A percentile compares a stretch with the other conserved stretches of the same genome.
Conservation (phyloP, 371 early-diverging fungal genomes). For the Capillidium heterosporum region DNA sequence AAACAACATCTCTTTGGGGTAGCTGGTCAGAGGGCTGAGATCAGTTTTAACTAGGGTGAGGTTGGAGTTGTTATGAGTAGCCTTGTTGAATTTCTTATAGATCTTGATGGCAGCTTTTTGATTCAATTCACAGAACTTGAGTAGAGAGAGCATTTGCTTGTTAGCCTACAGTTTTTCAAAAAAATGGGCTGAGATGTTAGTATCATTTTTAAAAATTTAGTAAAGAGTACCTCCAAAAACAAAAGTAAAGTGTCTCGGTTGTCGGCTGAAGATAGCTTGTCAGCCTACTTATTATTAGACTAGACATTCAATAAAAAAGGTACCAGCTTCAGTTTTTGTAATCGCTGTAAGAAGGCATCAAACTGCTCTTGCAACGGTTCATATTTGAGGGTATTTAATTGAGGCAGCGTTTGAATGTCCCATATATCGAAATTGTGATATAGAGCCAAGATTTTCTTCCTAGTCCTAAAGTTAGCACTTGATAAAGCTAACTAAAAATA, state of each 20-base stretch:
- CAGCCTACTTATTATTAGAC: not conserved
- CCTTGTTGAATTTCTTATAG: conserved; percentile 71
- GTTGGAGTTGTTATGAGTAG: conserved; percentile 38
- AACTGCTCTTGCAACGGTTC: not conserved
- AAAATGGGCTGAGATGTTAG: not conserved
- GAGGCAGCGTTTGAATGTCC: not conserved
- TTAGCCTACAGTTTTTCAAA: conserved; percentile 32
- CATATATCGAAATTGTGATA: not conserved
- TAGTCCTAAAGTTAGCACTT: not conserved
- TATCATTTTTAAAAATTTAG: conserved; percentile 13
- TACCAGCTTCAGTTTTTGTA: not conserved
- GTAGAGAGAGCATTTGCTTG: conserved; percentile 40
- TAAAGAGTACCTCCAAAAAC: conserved; percentile 6
- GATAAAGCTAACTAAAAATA: not conserved
- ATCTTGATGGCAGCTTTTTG: conserved; percentile 62
- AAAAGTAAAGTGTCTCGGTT: not conserved
- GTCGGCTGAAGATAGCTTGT: not conserved
- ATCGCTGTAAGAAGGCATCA: not conserved
- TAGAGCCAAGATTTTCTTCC: conserved; percentile 1
- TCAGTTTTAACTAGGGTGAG: conserved; percentile 15
- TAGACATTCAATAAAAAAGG: not conserved
- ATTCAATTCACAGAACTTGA: conserved; percentile 51
- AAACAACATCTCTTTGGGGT: conserved; percentile 17
- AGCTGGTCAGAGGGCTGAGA: conserved; percentile 15
- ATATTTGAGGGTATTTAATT: not conserved